These are phyloP conservation scores for Zasmidium citrigriseum DNA, from an alignment of 2,329 filamentous ascomycete genomes.

Conservation along the genomic window DNA sequence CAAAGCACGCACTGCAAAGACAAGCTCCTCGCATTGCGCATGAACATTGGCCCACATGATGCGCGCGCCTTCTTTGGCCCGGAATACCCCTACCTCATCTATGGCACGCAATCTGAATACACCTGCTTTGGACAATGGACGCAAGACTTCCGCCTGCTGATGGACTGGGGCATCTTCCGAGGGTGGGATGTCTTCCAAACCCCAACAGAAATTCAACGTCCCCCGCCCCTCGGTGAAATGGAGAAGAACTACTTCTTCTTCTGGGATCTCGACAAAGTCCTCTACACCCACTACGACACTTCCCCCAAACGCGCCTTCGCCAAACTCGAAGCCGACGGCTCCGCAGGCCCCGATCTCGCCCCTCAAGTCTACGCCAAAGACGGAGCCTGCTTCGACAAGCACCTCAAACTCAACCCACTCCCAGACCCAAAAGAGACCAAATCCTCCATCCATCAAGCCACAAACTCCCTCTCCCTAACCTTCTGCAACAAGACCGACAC, in stretches of 20 bases:
- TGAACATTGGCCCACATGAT: constrained; percentile 59
- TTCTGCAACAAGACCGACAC: constrained; percentile 53
- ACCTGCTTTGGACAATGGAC: constrained; percentile 61
- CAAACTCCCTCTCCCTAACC: constrained; percentile 59
- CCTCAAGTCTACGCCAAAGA: constrained; percentile 32
- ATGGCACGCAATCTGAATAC: constrained; percentile 56
- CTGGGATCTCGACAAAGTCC: constrained; percentile 51
- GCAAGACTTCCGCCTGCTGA: constrained; percentile 55
- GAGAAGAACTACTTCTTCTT: constrained; percentile 68
- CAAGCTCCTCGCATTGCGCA: constrained; percentile 11
- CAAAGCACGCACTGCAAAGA: constrained; percentile 7
- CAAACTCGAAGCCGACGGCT: constrained; percentile 47
- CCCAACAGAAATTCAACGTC: constrained; percentile 56
- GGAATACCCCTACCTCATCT: constrained; percentile 51
- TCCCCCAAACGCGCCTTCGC: constrained; percentile 54
- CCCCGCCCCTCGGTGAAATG: constrained; percentile 44
- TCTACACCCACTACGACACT: constrained; percentile 57
- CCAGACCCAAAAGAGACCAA: not conserved
- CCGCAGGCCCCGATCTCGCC: constrained; percentile 51
- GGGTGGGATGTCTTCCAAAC: constrained; percentile 43
- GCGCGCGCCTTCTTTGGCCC: constrained; percentile 61
- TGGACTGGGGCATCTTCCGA: constrained; percentile 12
- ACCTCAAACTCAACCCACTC: constrained; percentile 3
- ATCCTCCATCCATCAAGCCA: constrained; percentile 59
- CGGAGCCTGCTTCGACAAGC: constrained; percentile 11